Evolutionary conservation across 345 rosid genomes (phyloP), one percentile per base, ranked within the genome.

Genomic region (Microcos paniculata): DNA sequence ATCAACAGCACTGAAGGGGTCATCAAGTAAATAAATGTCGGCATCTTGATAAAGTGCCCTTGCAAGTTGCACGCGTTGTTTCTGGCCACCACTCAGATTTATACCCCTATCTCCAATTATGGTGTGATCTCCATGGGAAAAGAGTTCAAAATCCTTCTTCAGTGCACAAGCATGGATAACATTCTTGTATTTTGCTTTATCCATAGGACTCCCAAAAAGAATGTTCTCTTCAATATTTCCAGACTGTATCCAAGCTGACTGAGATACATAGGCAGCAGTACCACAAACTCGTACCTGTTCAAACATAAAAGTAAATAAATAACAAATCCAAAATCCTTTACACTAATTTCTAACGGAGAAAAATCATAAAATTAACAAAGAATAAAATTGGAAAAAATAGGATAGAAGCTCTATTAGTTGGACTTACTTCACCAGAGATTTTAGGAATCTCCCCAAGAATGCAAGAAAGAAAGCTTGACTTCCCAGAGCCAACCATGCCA

Each of bases 11-110:
- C 99, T 96, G 81, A 96, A 96, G 64, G 99, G 99, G 77, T 96
- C 99, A 78, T 96, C 99, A 62, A 96, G 97, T 74, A 96, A 87
- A 84, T 96, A 96, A 45, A 96, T 86, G 75, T 96, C 99, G 51
- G 98, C 99, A 84, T 94, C 99, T 87, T 96, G 99, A 88, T 96
- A 96, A 53, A 96, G 88, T 6, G 99, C 99, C 87, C 99, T 89
- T 74, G 99, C 99, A 62, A 96, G 99, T 87, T 96, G 99, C 74
- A 94, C 97, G 8, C 99, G 92, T 73, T 96, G 99, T 83, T 96
- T 96, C 87, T 96, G 99, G 30, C 99, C 99, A 61, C 99, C 99
- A 51, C 99, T 96, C 83, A 96, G 84, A 81, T 96, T 96, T 80
- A 96, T 96, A 74, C 99, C 99, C 86, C 99, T 90, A 56, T 96